Conservation (phyloP, 1,139 yeast genomes). For the Yamadazyma jaroonii region DNA sequence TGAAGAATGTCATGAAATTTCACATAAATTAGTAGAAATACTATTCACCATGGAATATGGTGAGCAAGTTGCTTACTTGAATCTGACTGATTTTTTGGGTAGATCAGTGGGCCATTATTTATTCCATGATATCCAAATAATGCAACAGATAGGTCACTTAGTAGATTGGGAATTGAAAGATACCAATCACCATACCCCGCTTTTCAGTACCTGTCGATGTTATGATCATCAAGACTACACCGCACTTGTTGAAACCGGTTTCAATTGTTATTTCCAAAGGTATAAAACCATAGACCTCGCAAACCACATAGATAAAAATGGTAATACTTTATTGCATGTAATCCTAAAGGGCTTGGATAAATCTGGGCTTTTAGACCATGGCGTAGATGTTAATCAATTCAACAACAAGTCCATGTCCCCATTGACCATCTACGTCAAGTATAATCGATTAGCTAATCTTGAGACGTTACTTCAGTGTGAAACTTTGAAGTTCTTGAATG, state of each 20-base stretch:
- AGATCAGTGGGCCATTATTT: slow-evolving; percentile 75
- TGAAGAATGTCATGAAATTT: slow-evolving; percentile 48
- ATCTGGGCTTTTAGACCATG: slow-evolving; percentile 31
- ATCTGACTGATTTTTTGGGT: slow-evolving; percentile 46
- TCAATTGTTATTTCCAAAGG: slow-evolving; percentile 36
- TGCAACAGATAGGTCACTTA: slow-evolving; percentile 53
- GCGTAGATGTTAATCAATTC: slow-evolving; percentile 56
- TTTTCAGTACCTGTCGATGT: slow-evolving; percentile 71
- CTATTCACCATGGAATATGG: slow-evolving; percentile 37
- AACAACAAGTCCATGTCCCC: slow-evolving; percentile 68
- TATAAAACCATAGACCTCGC: slow-evolving; percentile 35
- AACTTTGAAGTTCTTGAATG: slow-evolving; percentile 41
- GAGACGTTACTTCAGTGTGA: slow-evolving; percentile 42
- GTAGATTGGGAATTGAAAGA: slow-evolving; percentile 77
- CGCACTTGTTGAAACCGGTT: slow-evolving; percentile 45
- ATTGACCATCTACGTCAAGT: slow-evolving; percentile 66
- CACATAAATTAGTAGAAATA: slow-evolving; percentile 46
- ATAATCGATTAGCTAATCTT: slow-evolving; percentile 62
- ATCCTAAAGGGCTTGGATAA: slow-evolving; percentile 46
- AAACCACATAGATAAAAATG: slow-evolving; percentile 69
- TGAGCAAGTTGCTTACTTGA: slow-evolving; percentile 52
- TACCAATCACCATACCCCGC: slow-evolving; percentile 70
- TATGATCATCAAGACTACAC: slow-evolving; percentile 74
- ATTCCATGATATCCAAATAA: slow-evolving; percentile 54
- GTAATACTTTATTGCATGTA: slow-evolving; percentile 76